Conservation (phyloP, 2,329 filamentous ascomycete species). For the Harringtonia lauricola region DNA sequence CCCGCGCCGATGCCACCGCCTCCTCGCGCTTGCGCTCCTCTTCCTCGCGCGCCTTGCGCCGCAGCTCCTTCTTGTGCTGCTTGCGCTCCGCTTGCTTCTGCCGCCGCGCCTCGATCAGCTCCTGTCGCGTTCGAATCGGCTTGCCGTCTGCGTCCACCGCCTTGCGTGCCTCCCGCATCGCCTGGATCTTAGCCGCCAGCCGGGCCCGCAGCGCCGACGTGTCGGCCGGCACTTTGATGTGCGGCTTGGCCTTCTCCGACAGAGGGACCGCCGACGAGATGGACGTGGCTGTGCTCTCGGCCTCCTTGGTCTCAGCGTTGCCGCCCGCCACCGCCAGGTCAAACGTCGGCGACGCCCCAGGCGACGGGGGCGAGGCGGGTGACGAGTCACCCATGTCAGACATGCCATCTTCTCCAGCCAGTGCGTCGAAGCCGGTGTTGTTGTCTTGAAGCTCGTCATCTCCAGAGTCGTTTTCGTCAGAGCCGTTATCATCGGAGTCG, state of each 20-base stretch:
- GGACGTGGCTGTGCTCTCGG: constrained; percentile 45
- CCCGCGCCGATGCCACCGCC: constrained; percentile 46
- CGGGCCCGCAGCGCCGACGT: constrained; percentile 66
- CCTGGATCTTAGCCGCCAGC: constrained; percentile 73
- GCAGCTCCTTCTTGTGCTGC: constrained; percentile 77
- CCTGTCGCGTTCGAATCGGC: constrained; percentile 75
- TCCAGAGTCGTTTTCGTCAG: constrained; percentile 34
- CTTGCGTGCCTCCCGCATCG: constrained; percentile 74
- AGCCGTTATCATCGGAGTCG: constrained; percentile 17
- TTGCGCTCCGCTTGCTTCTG: constrained; percentile 81
- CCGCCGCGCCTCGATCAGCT: constrained; percentile 81
- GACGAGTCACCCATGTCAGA: not conserved
- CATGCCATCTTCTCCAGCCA: constrained; percentile 33
- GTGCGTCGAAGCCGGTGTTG: constrained; percentile 33
- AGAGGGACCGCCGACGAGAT: constrained; percentile 54
- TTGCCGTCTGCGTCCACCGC: constrained; percentile 57
- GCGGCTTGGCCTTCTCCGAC: constrained; percentile 47
- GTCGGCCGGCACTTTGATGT: constrained; percentile 57
- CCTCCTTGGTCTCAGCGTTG: constrained; percentile 22
- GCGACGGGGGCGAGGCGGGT: constrained; percentile 19
- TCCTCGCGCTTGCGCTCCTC: constrained; percentile 59
- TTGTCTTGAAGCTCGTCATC: constrained; percentile 38
- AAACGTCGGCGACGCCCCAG: constrained; percentile 47
- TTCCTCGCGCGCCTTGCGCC: constrained; percentile 66
- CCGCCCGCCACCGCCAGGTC: constrained; percentile 35